phyloP scores from a whole-genome alignment of 2,329 filamentous ascomycete species.

The Catunica adiposa region DNA sequence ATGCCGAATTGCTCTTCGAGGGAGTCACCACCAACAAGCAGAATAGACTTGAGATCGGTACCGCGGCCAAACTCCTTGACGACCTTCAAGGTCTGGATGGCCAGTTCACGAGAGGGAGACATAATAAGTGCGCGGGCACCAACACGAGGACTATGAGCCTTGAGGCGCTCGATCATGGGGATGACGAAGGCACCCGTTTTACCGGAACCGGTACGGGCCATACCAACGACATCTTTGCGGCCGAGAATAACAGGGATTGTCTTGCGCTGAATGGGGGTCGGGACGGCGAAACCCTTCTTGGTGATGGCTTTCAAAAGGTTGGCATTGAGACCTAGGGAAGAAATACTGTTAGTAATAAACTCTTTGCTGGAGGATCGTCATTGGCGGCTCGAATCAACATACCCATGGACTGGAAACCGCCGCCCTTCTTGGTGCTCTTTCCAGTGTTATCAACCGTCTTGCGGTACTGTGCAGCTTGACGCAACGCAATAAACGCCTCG shows the following conservation, averaged over 20 bases:
- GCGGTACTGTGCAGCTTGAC: slow-evolving; percentile 74
- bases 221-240: slow-evolving; percentile 89
- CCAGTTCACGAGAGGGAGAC: slow-evolving; percentile 85
- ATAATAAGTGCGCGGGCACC: slow-evolving; percentile 76
- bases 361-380: neutral
- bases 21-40: slow-evolving; percentile 88
- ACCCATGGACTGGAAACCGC: slow-evolving; percentile 93
- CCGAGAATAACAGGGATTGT: slow-evolving; percentile 84
- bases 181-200: slow-evolving; percentile 98
- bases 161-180: slow-evolving; percentile 90
- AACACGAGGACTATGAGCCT: slow-evolving; percentile 70
- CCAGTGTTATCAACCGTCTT: slow-evolving; percentile 72
- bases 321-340: slow-evolving; percentile 47
- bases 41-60: slow-evolving; percentile 76
- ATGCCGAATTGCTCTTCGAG: slow-evolving; percentile 86
- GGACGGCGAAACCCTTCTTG: slow-evolving; percentile 86
- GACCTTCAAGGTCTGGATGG: slow-evolving; percentile 87
- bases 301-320: slow-evolving; percentile 80
- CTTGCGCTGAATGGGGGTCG: slow-evolving; percentile 94
- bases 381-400: no score
- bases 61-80: slow-evolving; percentile 86
- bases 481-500: slow-evolving; percentile 77
- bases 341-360: neutral
- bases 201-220: slow-evolving; percentile 96
- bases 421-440: slow-evolving; percentile 79